Base-by-base conservation (phyloP, 805 yeast species). In the Lipomyces orientalis region DNA sequence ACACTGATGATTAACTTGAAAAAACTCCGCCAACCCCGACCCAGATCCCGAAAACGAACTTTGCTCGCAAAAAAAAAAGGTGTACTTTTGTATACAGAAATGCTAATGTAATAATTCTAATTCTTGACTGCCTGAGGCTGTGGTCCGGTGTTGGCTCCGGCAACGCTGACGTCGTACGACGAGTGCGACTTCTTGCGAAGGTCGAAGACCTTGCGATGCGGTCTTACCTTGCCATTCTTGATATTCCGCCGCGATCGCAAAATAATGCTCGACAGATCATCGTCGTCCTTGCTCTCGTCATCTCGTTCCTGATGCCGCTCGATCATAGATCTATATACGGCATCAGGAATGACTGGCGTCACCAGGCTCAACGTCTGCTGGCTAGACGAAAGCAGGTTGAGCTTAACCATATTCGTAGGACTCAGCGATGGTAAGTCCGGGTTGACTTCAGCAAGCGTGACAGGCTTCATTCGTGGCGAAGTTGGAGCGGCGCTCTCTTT, bases 281-380 rank as follows among this genome's bases (percentile, higher is more conserved):
- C 71, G 52, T 68, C 71, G 35, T 68, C 71, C 46, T 61, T 62
- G n/a, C 52, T 54, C 46, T 67, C 71, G 8, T 63, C 67, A 22
- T 62, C 63, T 19, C 34, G 34, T 34, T 67, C 69, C 22, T 61
- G 56, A 16, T 66, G 69, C 22, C 67, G 64, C 52, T 64, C 69
- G 25, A 68, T 61, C 72, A 68, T 69, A 31, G 88, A 85, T 68
- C 92, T 80, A 72, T 86, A 88, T 22, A 88, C 82, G 2, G 87
- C 83, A 68, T 85, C 86, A 34, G 82, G 83, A 69, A 89, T 84
- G 39, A 81, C 80, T 3, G 90, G 87, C 0, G 90, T 84, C 33
- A 85, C 82, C 59, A 94, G 77, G n/a, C 90, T 86, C 68, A 94
- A 81, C 0, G 98, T 91, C 71, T 90, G 92, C 70, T 97, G 85